Conservation (phyloP, 768 basidiomycete species). For the Pisolithus microcarpus region DNA sequence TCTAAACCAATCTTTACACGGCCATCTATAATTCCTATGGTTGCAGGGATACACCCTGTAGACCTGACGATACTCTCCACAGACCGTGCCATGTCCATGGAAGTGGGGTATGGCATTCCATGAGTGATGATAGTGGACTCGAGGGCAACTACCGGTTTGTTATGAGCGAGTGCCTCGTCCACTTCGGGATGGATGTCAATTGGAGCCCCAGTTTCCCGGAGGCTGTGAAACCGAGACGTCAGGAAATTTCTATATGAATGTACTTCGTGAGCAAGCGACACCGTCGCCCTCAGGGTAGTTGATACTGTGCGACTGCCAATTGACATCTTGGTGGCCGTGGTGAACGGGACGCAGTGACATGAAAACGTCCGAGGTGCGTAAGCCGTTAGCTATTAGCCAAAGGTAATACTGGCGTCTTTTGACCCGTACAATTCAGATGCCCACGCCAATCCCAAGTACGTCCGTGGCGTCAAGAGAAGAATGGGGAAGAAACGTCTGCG, state of each 20-base stretch:
- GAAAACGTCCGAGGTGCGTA: background rate
- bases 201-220: slow-evolving; percentile 14
- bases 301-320: background rate
- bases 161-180: slow-evolving; percentile 61
- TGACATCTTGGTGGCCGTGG: background rate
- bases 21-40: slow-evolving; percentile 79
- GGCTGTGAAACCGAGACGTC: background rate
- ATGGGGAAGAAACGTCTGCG: slow-evolving; percentile 28
- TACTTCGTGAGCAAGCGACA: background rate
- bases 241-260: slow-evolving; percentile 1
- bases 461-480: slow-evolving; percentile 21
- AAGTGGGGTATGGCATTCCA: slow-evolving; percentile 80
- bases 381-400: background rate
- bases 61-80: slow-evolving; percentile 70
- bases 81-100: slow-evolving; percentile 60
- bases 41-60: slow-evolving; percentile 80
- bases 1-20: slow-evolving; percentile 81
- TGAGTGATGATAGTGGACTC: slow-evolving; percentile 92
- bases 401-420: background rate
- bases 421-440: slow-evolving; percentile 10
- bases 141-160: slow-evolving; percentile 75
- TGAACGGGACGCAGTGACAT: background rate
- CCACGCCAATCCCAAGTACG: slow-evolving; percentile 15
- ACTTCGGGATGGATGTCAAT: slow-evolving; percentile 81
- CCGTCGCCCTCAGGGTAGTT: background rate